Evolutionary conservation across 495 filamentous ascomycete species (phyloP), one percentile per base, ranked within the genome.

Genomic region (Glutinoglossum americanum): DNA sequence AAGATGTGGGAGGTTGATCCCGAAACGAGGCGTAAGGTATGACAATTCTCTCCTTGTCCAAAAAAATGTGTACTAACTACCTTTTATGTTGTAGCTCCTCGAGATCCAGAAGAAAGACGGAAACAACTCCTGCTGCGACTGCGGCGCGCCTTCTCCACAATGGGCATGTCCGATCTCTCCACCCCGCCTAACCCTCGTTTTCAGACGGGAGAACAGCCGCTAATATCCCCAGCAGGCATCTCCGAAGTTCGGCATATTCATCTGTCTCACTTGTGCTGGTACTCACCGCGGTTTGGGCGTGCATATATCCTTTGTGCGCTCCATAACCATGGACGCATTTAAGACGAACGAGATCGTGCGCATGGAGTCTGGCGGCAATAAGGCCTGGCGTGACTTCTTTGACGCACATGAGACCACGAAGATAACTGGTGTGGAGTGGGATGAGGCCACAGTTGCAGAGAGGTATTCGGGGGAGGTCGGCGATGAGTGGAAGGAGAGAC

Each of bases 1-100:
- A 79, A 77, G 65, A 89, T 93, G 85, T 97, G 90, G 90, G 90
- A 97, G 69, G 89, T 97, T 61, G 90, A 97, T 71, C 89, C 90
- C 21, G 89, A 95, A 73, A 95, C 89, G 35, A 80, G 85, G 71
- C 82, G 80, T 63, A 95, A 95, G 81, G 89, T 94, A 73, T 55
- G 23, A 25, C 23, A 11, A 21, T 3, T 45, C 41, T 62, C 3
- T 45, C 10, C 41, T 21, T 7, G n/a, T n/a, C n/a, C 17, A 5
- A 45, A 0, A 45, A 3, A n/a, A 45, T 10, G 21, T 7, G 41
- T 3, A 13, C 41, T 45, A 45, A 45, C 4, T 21, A 13, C 10
- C 13, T 45, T 45, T 21, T 19, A n/a, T 45, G 19, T n/a, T 45
- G 19, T n/a, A 94, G 87, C 81, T 96, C 68, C 76, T 83, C 61